A percentile compares a stretch with the other conserved stretches of the same genome.
phyloP scores from a whole-genome alignment of 148 eudicot genomes.

The Rhododendron vialii region DNA sequence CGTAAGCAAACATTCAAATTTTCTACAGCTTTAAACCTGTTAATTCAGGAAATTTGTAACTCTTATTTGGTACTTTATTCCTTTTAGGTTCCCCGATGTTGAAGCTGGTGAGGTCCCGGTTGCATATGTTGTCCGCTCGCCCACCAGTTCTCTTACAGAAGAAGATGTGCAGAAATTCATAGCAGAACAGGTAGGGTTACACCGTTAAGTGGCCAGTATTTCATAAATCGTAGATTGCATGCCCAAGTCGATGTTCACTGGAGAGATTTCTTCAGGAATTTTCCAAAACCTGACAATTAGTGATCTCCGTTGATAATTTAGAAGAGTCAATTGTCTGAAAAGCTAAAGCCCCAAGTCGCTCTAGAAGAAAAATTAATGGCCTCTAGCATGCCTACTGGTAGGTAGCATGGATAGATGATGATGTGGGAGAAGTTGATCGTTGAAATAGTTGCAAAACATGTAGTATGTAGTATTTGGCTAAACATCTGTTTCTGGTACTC shows the following conservation, averaged over 20 bases:
- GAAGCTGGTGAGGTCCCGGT: conserved; percentile 88
- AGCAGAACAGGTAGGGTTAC: conserved; percentile 56
- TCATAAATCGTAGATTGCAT: not conserved
- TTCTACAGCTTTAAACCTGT: not conserved
- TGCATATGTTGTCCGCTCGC: conserved; percentile 68
- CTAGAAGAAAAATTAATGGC: not conserved
- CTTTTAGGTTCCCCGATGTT: conserved; percentile 54
- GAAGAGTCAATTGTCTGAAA: not conserved
- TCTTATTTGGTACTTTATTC: not conserved
- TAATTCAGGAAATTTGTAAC: not conserved
- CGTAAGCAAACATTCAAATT: conserved; percentile 41
- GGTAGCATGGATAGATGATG: not conserved
- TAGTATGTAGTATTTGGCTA: not conserved
- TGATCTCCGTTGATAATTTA: not conserved
- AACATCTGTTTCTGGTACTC: not conserved
- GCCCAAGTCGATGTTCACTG: not conserved
- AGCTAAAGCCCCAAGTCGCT: not conserved
- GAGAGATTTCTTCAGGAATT: not conserved
- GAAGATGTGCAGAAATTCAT: conserved; percentile 52
- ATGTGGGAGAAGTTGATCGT: not conserved
- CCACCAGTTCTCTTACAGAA: conserved; percentile 54
- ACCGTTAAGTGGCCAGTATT: not conserved
- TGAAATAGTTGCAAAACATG: not conserved
- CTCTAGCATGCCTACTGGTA: not conserved
- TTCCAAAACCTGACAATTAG: not conserved